Evolutionary conservation across 2,329 filamentous ascomycete species (phyloP).

Genomic region (Aspergillus clavatus): DNA sequence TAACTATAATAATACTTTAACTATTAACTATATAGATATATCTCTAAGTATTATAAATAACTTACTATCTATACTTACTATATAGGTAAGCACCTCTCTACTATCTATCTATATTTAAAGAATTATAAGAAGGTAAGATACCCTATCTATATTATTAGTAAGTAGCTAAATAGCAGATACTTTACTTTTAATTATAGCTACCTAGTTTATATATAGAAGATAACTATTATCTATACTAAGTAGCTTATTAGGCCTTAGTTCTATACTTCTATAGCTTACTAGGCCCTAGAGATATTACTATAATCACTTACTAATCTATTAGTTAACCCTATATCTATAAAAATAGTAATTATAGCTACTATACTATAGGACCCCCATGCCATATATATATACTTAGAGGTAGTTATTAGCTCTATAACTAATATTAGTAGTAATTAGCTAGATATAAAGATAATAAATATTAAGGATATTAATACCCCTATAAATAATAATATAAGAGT

Average conservation of each 20-base stretch:
- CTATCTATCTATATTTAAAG: neutral
- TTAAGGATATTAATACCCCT: too few relatives aligned
- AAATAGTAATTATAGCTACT: neutral
- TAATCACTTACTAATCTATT: neutral
- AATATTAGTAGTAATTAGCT: too few relatives aligned
- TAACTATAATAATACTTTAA: neutral
- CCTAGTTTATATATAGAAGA: neutral
- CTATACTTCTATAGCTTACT: neutral
- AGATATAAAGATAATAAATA: too few relatives aligned
- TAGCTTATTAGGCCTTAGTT: neutral
- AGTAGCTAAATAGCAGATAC: neutral
- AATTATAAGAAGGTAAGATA: neutral
- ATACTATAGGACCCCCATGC: neutral
- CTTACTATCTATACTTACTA: neutral
- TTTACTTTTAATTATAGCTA: constrained; percentile 1
- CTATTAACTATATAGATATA: constrained; percentile 1
- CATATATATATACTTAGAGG: too few relatives aligned
- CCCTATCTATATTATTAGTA: neutral
- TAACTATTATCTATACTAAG: neutral
- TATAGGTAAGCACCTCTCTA: neutral
- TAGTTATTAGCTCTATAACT: neutral
- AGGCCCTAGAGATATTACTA: neutral
- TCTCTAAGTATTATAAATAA: neutral
- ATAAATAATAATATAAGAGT: too few relatives aligned
- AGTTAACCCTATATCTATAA: neutral